Conservation (phyloP, 371 early-diverging fungal species). For the Haplosporangium sp. region DNA sequence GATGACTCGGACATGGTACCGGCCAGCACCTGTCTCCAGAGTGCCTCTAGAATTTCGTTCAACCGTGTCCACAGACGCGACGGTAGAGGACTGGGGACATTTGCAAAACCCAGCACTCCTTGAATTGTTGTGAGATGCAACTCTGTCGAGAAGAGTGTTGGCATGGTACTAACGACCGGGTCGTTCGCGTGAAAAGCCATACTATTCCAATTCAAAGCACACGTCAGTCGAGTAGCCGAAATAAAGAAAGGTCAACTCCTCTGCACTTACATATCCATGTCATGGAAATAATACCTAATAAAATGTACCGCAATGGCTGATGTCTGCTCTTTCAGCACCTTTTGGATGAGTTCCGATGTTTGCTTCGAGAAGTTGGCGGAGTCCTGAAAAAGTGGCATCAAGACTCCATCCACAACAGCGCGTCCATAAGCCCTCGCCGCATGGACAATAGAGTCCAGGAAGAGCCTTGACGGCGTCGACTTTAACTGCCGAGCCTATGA, state of each 20-base stretch:
- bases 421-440: slow-evolving; percentile 35
- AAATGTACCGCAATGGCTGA: slow-evolving; percentile 32
- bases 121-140: slow-evolving; percentile 19
- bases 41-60: slow-evolving; percentile 4
- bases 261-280: too few species aligned
- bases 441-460: slow-evolving; percentile 29
- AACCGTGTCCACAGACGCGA: slow-evolving; percentile 35
- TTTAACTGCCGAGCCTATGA: slow-evolving; percentile 19
- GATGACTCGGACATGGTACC: not conserved
- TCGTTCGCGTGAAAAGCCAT: slow-evolving; percentile 10
- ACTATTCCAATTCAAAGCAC: not conserved
- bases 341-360: slow-evolving; percentile 32
- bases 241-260: too few species aligned
- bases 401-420: slow-evolving; percentile 33
- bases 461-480: slow-evolving; percentile 36
- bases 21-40: slow-evolving; percentile 22
- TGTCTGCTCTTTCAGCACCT: slow-evolving; percentile 34
- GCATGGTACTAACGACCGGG: not conserved
- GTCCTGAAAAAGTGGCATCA: slow-evolving; percentile 19
- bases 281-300: slow-evolving; percentile 16
- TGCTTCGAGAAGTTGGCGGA: slow-evolving; percentile 15
- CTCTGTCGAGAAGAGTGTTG: slow-evolving; percentile 29
- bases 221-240: not conserved
- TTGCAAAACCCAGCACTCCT: slow-evolving; percentile 16
- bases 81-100: slow-evolving; percentile 36